Evolutionary conservation across 306 rosid species (phyloP).

Genomic region (Citrullus mucosospermus): DNA sequence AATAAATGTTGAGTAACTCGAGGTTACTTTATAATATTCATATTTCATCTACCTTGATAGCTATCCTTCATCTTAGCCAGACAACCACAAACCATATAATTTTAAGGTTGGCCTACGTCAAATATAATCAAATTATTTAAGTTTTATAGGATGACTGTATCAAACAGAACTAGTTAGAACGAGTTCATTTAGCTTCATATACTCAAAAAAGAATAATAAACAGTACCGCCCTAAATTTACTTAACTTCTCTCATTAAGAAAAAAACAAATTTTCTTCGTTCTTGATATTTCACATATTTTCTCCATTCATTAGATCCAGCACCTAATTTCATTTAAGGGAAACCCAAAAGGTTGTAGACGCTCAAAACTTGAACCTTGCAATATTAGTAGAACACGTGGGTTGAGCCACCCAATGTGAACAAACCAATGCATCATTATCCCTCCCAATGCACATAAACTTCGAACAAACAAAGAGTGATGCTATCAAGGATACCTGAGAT

Average conservation of each 20-base stretch:
- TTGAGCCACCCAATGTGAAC: not conserved
- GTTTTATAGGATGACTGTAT: not conserved
- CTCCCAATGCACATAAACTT: not conserved
- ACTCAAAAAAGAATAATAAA: not conserved
- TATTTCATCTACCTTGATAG: not conserved
- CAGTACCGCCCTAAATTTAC: not conserved
- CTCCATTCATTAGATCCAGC: not conserved
- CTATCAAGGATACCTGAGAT: constrained; percentile 48
- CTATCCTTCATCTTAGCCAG: not conserved
- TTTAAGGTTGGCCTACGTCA: not conserved
- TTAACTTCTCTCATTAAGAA: not conserved
- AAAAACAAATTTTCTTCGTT: not conserved
- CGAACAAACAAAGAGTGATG: not conserved
- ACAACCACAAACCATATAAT: not conserved
- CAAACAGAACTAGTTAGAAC: not conserved
- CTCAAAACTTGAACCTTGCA: not conserved
- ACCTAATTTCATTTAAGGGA: not conserved
- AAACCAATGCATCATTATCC: not conserved
- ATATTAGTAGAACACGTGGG: not conserved
- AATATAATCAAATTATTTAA: not conserved
- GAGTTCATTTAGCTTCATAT: not conserved
- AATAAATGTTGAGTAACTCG: not conserved
- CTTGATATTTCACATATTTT: not conserved
- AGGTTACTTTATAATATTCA: not conserved
- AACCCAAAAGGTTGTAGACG: not conserved